These are phyloP conservation scores for Penicillium oxalicum DNA, from an alignment of 2,329 filamentous ascomycete genomes.

Conservation along the genomic window DNA sequence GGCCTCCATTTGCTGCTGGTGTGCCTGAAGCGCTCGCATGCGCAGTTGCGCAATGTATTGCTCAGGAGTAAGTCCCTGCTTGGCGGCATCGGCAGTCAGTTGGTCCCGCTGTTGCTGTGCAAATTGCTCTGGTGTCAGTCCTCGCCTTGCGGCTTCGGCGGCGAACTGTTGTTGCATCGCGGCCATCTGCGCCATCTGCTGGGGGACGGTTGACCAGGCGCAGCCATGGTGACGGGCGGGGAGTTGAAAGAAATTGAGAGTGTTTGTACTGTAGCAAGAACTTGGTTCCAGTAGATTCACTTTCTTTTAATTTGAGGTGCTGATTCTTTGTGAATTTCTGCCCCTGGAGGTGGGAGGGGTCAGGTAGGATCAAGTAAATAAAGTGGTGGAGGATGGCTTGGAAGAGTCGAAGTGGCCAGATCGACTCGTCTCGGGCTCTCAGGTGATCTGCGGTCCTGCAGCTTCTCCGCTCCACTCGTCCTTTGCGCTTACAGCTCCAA, in stretches of 20 bases:
- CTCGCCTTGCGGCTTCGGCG: constrained; percentile 74
- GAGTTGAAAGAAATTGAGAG: not conserved
- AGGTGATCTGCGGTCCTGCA: constrained; percentile 20
- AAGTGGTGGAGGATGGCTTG: not conserved
- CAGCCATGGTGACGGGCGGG: constrained; percentile 29
- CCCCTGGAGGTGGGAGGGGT: not conserved
- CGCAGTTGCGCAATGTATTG: constrained; percentile 43
- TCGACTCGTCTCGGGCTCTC: constrained; percentile 15
- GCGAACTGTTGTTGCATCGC: constrained; percentile 78
- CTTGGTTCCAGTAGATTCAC: not conserved
- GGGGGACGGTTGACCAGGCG: constrained; percentile 54
- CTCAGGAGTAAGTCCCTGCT: constrained; percentile 49
- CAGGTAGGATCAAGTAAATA: not conserved
- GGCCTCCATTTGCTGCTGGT: constrained; percentile 32
- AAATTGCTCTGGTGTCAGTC: constrained; percentile 80
- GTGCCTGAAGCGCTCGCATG: constrained; percentile 44
- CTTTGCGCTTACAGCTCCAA: too few relatives aligned
- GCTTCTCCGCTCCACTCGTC: constrained; percentile 6
- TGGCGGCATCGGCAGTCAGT: constrained; percentile 43
- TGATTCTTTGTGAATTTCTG: too few relatives aligned
- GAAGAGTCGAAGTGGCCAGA: constrained; percentile 22
- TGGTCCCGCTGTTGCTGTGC: constrained; percentile 54
- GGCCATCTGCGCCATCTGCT: constrained; percentile 81
- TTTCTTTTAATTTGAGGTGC: not conserved
- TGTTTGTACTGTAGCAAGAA: not conserved